Base-by-base conservation (phyloP, 345 rosid genomes). In the Rhodomyrtus tomentosa region DNA sequence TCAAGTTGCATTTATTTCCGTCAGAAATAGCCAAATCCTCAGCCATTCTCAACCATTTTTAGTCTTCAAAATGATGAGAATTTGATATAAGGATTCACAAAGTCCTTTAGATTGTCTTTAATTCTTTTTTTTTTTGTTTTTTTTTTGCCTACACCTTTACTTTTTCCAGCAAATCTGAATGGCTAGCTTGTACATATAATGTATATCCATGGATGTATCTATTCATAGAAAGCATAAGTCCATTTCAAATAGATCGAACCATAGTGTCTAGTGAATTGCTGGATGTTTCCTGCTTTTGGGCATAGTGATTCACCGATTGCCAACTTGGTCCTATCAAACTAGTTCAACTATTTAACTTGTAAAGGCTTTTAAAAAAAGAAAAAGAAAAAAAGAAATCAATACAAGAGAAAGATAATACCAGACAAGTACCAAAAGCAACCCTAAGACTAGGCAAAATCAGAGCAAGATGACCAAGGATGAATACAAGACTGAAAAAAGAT, bases 401-500 rank as follows among this genome's bases (percentile, higher is more conserved):
- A 18, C 45, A 36, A 68, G 1, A 68, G 79, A 68, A 18, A 68
- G 76, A 36, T 36, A 68, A 36, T 68, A 68, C 76, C 76, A 68
- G 9, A 68, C 10, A 68, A 36, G 25, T 36, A 36, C 76, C 45
- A 68, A 68, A 18, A 68, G 76, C 3, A 1, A 32, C 1, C 45
- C 6, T 50, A 29, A 51, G 50, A 40, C 1, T 25, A 68, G 42
- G 50, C 54, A 15, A 32, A 52, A 50, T 50, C 20, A 22, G 80
- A 72, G 51, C 79, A 51, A 25, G 22, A 85, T 79, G 59, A 73
- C 56, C 38, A 7, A 27, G 21, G 55, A 56, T 79, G 10, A 54
- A 29, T 50, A 16, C 55, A 58, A 86, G 85, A 49, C 91, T 85
- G 90, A 36, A 56, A 53, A 55, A 83, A 74, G 40, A 52, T 82